Evolutionary conservation across 371 early-diverging fungal species (phyloP).

Genomic region (Syncephalastrum monosporum): DNA sequence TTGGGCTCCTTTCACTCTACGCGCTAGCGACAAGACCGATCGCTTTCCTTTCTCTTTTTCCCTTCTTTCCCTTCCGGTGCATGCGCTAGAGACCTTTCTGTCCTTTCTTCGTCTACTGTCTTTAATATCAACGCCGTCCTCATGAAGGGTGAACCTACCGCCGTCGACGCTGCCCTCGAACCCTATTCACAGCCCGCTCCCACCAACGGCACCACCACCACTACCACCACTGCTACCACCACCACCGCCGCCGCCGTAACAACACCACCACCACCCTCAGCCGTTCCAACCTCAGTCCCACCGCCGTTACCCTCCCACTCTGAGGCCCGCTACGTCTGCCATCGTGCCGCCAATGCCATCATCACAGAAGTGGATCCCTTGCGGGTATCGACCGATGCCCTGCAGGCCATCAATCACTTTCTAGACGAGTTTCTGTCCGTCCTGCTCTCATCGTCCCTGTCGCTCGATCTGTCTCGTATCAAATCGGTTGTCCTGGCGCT

Average conservation of each 20-base stretch:
- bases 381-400: slow-evolving; percentile 61
- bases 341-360: slow-evolving; percentile 66
- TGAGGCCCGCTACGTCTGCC: slow-evolving; percentile 48
- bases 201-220: background rate
- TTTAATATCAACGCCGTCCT: background rate
- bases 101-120: slow-evolving; percentile 1
- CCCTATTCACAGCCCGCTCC: background rate
- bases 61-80: slow-evolving; percentile 3
- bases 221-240: background rate
- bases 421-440: slow-evolving; percentile 58
- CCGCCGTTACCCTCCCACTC: background rate
- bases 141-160: background rate
- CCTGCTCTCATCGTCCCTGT: slow-evolving; percentile 43
- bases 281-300: background rate
- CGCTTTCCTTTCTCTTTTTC: slow-evolving; percentile 5
- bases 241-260: background rate
- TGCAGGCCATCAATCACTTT: slow-evolving; percentile 59
- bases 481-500: slow-evolving; percentile 47
- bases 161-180: background rate
- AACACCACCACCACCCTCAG: background rate
- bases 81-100: slow-evolving; percentile 2
- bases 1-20: background rate
- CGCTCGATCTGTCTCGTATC: slow-evolving; percentile 47
- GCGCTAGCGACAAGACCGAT: no score
- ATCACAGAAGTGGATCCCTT: slow-evolving; percentile 58